These are phyloP conservation scores for Epichloe uncinata DNA, from an alignment of 2,329 filamentous ascomycete species.

Conservation along the genomic window DNA sequence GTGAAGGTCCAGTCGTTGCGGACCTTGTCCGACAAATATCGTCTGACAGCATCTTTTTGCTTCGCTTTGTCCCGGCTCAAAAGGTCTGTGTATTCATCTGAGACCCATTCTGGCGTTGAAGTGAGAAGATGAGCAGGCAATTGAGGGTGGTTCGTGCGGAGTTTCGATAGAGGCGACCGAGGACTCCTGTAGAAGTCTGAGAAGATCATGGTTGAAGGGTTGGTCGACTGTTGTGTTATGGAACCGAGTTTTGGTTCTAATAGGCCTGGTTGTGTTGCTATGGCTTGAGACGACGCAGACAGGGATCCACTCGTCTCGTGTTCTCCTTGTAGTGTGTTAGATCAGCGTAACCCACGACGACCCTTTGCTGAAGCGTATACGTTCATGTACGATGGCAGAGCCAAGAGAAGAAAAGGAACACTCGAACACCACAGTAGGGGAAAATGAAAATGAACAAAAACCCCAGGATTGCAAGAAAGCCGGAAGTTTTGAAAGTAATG, in stretches of 20 bases:
- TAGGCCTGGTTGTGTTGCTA: neutral
- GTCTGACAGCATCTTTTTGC: conserved; percentile 49
- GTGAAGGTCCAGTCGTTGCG: conserved; percentile 47
- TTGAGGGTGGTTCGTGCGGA: conserved; percentile 27
- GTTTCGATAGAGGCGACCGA: conserved; percentile 37
- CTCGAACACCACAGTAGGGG: neutral
- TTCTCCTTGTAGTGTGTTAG: neutral
- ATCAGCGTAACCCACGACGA: neutral
- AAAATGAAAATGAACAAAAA: neutral
- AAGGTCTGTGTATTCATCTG: conserved; percentile 46
- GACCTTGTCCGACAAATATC: conserved; percentile 39
- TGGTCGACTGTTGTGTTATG: neutral
- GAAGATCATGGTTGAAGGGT: conserved; percentile 35
- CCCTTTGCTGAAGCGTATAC: neutral
- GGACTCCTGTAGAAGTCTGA: conserved; percentile 45
- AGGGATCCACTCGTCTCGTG: neutral
- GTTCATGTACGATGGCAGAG: neutral
- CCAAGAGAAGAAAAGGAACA: neutral
- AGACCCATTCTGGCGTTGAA: conserved; percentile 21
- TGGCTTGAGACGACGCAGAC: neutral
- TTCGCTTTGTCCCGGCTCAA: conserved; percentile 47
- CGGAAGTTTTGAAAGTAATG: neutral
- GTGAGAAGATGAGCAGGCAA: conserved; percentile 17
- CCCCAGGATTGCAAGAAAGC: too few relatives aligned
- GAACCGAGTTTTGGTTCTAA: neutral